Conservation (phyloP, 768 basidiomycete species). For the Xerocomus spinulosus region DNA sequence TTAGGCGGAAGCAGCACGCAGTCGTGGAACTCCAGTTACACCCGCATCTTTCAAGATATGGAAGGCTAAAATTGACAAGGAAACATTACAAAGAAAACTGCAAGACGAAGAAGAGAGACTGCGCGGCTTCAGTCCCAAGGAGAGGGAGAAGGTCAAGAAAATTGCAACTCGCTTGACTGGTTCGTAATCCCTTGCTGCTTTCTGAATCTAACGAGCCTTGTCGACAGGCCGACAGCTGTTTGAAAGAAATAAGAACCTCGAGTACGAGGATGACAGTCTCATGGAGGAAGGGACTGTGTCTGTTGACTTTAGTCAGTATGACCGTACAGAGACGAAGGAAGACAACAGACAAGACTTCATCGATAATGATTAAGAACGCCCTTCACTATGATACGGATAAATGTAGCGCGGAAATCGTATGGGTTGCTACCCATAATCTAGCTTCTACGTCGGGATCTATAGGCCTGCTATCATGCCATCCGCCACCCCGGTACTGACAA, state of each 20-base stretch:
- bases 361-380: slow-evolving; percentile 69
- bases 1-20: slow-evolving; percentile 84
- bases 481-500: slow-evolving; percentile 51
- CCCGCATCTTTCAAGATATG: slow-evolving; percentile 73
- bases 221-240: slow-evolving; percentile 86
- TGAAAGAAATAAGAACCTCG: slow-evolving; percentile 71
- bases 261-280: slow-evolving; percentile 68
- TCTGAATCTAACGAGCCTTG: slow-evolving; percentile 4
- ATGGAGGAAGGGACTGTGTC: slow-evolving; percentile 83
- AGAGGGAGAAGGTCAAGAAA: slow-evolving; percentile 80
- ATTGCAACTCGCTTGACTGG: slow-evolving; percentile 61
- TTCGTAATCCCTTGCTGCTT: slow-evolving; percentile 30
- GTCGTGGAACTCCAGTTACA: slow-evolving; percentile 90
- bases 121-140: slow-evolving; percentile 67
- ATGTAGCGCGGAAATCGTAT: slow-evolving; percentile 7
- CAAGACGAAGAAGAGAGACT: slow-evolving; percentile 77
- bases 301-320: slow-evolving; percentile 88
- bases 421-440: slow-evolving; percentile 6
- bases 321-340: slow-evolving; percentile 51
- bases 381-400: background rate
- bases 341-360: slow-evolving; percentile 73
- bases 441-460: slow-evolving; percentile 31
- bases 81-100: slow-evolving; percentile 51
- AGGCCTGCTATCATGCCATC: slow-evolving; percentile 59
- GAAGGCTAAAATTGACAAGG: slow-evolving; percentile 75